Evolutionary conservation across 2,329 filamentous ascomycete genomes (phyloP), one percentile per base, ranked within the genome.

Genomic region (Curvularia sp.): DNA sequence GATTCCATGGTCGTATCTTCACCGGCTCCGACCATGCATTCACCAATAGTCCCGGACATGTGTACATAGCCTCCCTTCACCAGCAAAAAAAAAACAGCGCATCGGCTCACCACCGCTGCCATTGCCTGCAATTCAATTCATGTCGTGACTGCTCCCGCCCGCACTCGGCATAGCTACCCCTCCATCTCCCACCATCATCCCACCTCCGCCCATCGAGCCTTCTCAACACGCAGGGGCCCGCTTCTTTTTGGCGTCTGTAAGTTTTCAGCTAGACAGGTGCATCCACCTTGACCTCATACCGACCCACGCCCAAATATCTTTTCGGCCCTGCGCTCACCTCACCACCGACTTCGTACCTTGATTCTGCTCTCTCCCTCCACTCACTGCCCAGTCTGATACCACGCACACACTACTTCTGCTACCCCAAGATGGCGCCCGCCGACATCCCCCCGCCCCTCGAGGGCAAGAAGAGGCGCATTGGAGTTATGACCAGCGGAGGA

Each of bases 401-500:
- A 30, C 20, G 33, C 49, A 47, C 39, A 53, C 30, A 56, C 46
- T 43, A 44, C 41, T 43, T 22, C 20, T 13, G 7, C 13, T 15
- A 24, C 44, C 52, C 46, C 53, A 57, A 9, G 41, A 75, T 75
- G 73, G 68, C 75, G 53, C 70, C 73, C 41, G 64, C 68, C n/a
- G 56, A 66, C 26, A 55, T 72, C 31, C 76, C 76, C 12, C 61
- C 73, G 51, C 73, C 75, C 55, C 77, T 77, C 66, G 73, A 73
- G 62, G 75, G 79, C 65, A 83, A 82, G 75, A 85, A 84, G 76
- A 85, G 87, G 73, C 82, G 85, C 64, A 94, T 97, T 76, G 93
- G 89, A 66, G 88, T 97, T 77, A 92, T 97, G 89, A 97, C 93
- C 73, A 96, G 91, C 68, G 93, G 93, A 74, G 93, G 93, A 73